Evolutionary conservation across 352 stramenopile species (phyloP), one percentile per base, ranked within the genome.

Genomic region (Globisporangium sylvaticum): DNA sequence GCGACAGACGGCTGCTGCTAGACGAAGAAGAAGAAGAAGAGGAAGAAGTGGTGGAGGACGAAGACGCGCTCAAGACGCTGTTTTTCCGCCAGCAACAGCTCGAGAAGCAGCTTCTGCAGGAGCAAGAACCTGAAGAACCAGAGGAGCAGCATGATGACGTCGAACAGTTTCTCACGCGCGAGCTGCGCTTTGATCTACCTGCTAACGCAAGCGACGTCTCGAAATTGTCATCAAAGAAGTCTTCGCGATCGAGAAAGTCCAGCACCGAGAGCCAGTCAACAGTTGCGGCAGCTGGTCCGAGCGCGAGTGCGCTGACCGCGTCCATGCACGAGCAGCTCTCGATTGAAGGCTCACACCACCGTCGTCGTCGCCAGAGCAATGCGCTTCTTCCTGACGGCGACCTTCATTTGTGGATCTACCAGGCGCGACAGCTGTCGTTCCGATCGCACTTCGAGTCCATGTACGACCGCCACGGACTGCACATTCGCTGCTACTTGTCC

Each of bases 341-440:
- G 29, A 27, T 32, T 6, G 15, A 44, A 27, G 42, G 15, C 42
- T 55, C 22, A 22, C 22, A 32, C 39, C 18, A 44, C 53, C 55
- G 29, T 7, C 63, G 63, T 4, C 63, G 63, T 5, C 54, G 55
- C 9, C 39, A 37, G 42, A 68, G 64, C 42, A 68, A 46, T 56
- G 64, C 64, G 14, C 32, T 67, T 14, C 39, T 78, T 29, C 72
- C 72, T 5, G 69, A 78, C 2, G 72, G 72, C 6, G 64, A 64
- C 46, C 65, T 90, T 48, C 76, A 83, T 48, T 66, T 88, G 15
- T 84, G 78, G 71, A 74, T 88, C 6, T 87, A 82, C 56, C 71
- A 86, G 60, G 80, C 80, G 25, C 70, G 75, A 3, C 74, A 78
- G 2, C 71, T 90, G n/a, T 58, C 65, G 14, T 68, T 78, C 29